A percentile compares a stretch with the other conserved stretches of the same genome.
Evolutionary conservation across 495 filamentous ascomycete genomes (phyloP).

Genomic region (Xylaria scruposa): DNA sequence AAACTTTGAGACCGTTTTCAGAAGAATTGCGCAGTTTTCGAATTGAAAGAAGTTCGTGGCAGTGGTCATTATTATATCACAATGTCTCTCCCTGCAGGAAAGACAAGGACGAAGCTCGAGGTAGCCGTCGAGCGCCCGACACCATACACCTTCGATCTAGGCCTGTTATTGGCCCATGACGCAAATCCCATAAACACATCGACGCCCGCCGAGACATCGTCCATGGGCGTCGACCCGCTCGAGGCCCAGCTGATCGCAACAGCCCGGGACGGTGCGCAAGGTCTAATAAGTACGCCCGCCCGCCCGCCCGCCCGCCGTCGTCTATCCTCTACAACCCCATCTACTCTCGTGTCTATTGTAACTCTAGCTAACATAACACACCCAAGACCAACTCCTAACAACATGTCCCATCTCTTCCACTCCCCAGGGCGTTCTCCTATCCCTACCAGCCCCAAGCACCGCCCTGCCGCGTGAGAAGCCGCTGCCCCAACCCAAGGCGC

Average conservation of each 20-base stretch:
- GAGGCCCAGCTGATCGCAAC: slow-evolving; percentile 67
- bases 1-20: not conserved
- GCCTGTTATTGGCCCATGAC: slow-evolving; percentile 81
- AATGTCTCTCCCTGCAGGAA: slow-evolving; percentile 42
- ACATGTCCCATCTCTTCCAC: slow-evolving; percentile 77
- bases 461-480: slow-evolving; percentile 88
- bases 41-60: not conserved
- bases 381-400: slow-evolving; percentile 71
- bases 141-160: slow-evolving; percentile 91
- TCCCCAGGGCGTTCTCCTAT: slow-evolving; percentile 72
- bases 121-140: slow-evolving; percentile 80
- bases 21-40: not conserved
- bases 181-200: slow-evolving; percentile 74
- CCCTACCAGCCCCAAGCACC: slow-evolving; percentile 72
- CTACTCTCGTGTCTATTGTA: not conserved
- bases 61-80: slow-evolving; percentile 21
- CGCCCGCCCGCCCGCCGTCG: not conserved
- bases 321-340: not conserved
- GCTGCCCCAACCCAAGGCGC: slow-evolving; percentile 75
- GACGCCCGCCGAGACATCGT: slow-evolving; percentile 35
- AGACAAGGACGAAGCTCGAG: slow-evolving; percentile 48
- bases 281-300: slow-evolving; percentile 68
- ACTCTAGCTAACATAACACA: slow-evolving; percentile 7
- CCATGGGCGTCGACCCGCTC: slow-evolving; percentile 50
- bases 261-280: slow-evolving; percentile 87